These are phyloP conservation scores for Tolypocladium ophioglossoides DNA, from an alignment of 2,329 filamentous ascomycete genomes.

Conservation along the genomic window DNA sequence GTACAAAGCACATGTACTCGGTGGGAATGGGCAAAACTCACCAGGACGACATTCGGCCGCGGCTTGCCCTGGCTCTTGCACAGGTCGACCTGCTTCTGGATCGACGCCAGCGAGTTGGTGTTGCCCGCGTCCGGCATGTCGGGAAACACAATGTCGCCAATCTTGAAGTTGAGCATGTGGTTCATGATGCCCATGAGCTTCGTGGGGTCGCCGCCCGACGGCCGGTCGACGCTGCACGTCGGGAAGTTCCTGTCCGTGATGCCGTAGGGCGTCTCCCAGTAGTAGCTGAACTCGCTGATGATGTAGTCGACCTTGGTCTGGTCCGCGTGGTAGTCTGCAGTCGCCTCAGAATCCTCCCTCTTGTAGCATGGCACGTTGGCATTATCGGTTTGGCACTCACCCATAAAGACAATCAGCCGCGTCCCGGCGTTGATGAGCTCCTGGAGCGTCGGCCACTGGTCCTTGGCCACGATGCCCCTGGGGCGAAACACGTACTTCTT, in stretches of 20 bases:
- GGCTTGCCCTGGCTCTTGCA: slow-evolving; percentile 14
- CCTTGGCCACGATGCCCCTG: slow-evolving; percentile 23
- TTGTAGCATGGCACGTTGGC: background rate
- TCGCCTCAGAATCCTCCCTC: background rate
- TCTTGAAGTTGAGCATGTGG: slow-evolving; percentile 22
- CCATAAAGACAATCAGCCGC: slow-evolving; percentile 62
- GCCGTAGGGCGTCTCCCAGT: slow-evolving; percentile 66
- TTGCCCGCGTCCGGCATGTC: slow-evolving; percentile 15
- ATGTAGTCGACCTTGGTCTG: slow-evolving; percentile 46
- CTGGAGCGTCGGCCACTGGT: slow-evolving; percentile 61
- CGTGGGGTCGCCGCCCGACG: slow-evolving; percentile 27
- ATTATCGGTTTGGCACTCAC: slow-evolving; percentile 22
- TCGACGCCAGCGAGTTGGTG: slow-evolving; percentile 25
- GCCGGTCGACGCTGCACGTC: slow-evolving; percentile 56
- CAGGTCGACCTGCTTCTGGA: slow-evolving; percentile 16
- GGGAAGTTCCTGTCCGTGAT: slow-evolving; percentile 48
- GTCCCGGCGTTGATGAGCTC: slow-evolving; percentile 51
- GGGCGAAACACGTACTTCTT: slow-evolving; percentile 46
- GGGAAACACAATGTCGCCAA: slow-evolving; percentile 24
- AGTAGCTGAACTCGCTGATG: slow-evolving; percentile 51
- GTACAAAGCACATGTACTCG: no score
- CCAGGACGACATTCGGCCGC: slow-evolving; percentile 23
- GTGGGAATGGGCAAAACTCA: no score
- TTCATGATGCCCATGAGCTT: slow-evolving; percentile 34
- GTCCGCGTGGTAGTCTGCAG: slow-evolving; percentile 49